These are phyloP conservation scores for Neofusicoccum cordaticola DNA, from an alignment of 2,329 filamentous ascomycete genomes.

Conservation along the genomic window DNA sequence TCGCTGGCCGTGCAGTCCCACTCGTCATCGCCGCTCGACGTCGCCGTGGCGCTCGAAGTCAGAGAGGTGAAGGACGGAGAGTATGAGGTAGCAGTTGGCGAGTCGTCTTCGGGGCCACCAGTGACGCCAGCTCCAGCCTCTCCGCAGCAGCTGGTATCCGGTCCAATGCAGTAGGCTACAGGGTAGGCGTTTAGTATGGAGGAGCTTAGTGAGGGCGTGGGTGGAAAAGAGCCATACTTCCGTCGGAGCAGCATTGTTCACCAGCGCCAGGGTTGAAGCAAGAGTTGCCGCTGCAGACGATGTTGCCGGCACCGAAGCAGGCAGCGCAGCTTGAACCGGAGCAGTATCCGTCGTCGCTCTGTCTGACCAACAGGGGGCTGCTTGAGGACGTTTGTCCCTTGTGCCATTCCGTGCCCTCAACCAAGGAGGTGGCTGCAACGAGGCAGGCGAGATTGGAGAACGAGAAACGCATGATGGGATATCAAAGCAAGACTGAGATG, in stretches of 20 bases:
- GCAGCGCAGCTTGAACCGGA: not conserved
- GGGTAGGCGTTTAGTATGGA: not conserved
- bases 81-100: not conserved
- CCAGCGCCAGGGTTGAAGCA: conserved; percentile 16
- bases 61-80: not conserved
- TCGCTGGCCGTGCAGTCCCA: conserved; percentile 4
- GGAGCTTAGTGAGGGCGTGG: too few relatives aligned
- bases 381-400: not conserved
- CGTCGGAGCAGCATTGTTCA: conserved; percentile 17
- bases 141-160: conserved; percentile 4
- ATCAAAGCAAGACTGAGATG: not conserved
- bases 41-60: not conserved
- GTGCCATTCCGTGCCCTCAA: not conserved
- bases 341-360: not conserved
- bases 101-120: not conserved
- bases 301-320: conserved; percentile 14
- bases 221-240: not conserved
- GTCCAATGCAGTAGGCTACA: not conserved
- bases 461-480: not conserved
- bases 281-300: not conserved
- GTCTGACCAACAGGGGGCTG: not conserved
- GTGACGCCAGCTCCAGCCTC: not conserved
- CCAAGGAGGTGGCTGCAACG: not conserved
- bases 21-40: not conserved
- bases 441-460: not conserved